phyloP scores from a whole-genome alignment of 805 yeast genomes.

The Suhomyces pyralidae region DNA sequence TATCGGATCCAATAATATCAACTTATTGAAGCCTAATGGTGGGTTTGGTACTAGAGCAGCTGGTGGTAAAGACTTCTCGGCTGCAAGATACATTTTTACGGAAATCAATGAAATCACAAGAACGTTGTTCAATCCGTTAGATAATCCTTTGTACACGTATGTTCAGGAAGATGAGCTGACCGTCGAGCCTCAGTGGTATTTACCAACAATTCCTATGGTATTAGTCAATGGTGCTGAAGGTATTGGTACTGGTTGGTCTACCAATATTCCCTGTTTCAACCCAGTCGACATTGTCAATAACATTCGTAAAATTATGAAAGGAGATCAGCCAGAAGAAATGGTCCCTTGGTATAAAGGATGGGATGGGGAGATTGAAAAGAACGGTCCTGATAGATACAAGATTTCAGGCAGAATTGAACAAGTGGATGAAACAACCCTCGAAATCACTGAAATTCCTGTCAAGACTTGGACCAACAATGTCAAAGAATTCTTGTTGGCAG shows the following conservation, averaged over 20 bases:
- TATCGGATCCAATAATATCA: slow-evolving; percentile 87
- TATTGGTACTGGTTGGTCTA: slow-evolving; percentile 99
- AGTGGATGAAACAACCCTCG: slow-evolving; percentile 73
- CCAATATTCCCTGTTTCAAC: slow-evolving; percentile 85
- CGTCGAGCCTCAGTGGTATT: slow-evolving; percentile 93
- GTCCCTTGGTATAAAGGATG: slow-evolving; percentile 95
- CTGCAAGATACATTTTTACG: slow-evolving; percentile 93
- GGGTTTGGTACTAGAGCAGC: slow-evolving; percentile 93
- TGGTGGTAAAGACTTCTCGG: slow-evolving; percentile 99
- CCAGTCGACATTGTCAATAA: slow-evolving; percentile 81
- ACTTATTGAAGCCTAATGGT: slow-evolving; percentile 86
- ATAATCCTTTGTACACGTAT: slow-evolving; percentile 73
- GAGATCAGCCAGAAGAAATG: slow-evolving; percentile 69
- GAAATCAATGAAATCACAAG: slow-evolving; percentile 74
- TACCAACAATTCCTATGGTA: slow-evolving; percentile 93
- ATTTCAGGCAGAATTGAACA: slow-evolving; percentile 80
- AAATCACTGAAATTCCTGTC: slow-evolving; percentile 89
- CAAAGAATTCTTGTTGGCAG: slow-evolving; percentile 78
- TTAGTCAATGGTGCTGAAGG: slow-evolving; percentile 96
- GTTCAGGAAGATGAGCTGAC: slow-evolving; percentile 90
- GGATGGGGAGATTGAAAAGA: slow-evolving; percentile 75
- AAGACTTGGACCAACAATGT: slow-evolving; percentile 89
- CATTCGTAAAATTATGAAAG: slow-evolving; percentile 67
- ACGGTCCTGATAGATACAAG: slow-evolving; percentile 65
- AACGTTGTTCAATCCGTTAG: slow-evolving; percentile 72